A percentile compares a stretch with the other conserved stretches of the same genome.
Conservation (phyloP, 371 early-diverging fungal genomes). For the Mucor ambiguus region DNA sequence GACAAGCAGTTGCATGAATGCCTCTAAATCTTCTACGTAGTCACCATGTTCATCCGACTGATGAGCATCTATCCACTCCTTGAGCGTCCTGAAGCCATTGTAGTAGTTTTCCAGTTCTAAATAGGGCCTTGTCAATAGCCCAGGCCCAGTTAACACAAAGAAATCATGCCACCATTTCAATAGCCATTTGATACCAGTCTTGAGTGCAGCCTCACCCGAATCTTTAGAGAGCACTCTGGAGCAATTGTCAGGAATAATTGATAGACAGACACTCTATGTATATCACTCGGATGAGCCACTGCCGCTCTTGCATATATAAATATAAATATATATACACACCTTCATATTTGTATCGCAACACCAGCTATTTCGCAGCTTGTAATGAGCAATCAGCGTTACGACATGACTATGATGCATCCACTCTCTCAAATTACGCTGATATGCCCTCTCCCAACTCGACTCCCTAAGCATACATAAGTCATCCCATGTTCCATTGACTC, state of each 20-base stretch:
- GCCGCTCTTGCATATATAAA: neutral
- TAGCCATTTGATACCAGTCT: constrained; percentile 44
- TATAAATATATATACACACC: constrained; percentile 33
- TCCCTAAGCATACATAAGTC: constrained; percentile 16
- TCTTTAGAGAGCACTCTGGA: constrained; percentile 15
- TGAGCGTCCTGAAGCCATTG: neutral
- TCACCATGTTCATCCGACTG: constrained; percentile 24
- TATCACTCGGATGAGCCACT: neutral
- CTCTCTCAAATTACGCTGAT: constrained; percentile 40
- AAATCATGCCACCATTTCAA: constrained; percentile 61
- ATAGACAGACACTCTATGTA: constrained; percentile 30
- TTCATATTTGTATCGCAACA: constrained; percentile 34
- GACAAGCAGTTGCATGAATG: constrained; percentile 27
- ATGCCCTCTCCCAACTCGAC: constrained; percentile 35
- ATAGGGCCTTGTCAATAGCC: constrained; percentile 38
- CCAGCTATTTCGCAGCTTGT: constrained; percentile 44
- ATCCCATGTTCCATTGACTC: neutral
- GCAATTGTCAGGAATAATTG: constrained; percentile 37
- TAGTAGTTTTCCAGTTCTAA: constrained; percentile 27
- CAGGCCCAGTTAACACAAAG: constrained; percentile 52
- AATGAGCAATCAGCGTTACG: constrained; percentile 37
- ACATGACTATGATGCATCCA: constrained; percentile 47
- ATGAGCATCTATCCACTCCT: neutral
- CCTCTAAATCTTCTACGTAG: constrained; percentile 19
- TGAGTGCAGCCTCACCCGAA: constrained; percentile 19